Evolutionary conservation across 345 rosid species (phyloP), one percentile per base, ranked within the genome.

Genomic region (Heritiera littoralis): DNA sequence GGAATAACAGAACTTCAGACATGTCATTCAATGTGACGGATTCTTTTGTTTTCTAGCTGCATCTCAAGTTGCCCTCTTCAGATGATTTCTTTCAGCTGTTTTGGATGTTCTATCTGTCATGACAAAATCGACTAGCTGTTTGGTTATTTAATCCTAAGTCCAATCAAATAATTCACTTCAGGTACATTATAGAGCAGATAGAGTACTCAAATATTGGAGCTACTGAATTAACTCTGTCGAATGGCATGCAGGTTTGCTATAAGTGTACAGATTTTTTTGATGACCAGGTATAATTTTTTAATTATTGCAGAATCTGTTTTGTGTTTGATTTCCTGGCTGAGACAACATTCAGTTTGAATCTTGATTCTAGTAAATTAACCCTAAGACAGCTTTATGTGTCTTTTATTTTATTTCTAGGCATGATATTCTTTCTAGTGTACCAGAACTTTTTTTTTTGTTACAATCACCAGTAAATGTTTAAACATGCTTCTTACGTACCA

Each of bases 241-340:
- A 94, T 88, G 98, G 97, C 78, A 90, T 92, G 93, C 85, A 89
- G 69, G 86, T 92, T 81, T 94, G 94, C 86, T 94, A 90, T 75
- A 92, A 94, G 85, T 84, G 89, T 41, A 94, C 98, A 13, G 93
- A 94, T 85, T 92, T 90, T 84, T 91, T 90, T 84, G 93, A 95
- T 81, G 98, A 94, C 80, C 98, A 95, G 98, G 98, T 95, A 86
- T 35, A 35, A 71, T 35, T 35, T 35, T 35, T 35, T 35, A 35
- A 35, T 35, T 35, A 35, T 35, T 35, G 46, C 28, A 9, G 17
- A 9, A 58, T 6, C 49, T 13, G 23, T 52, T 41, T 43, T 4
- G 4, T 66, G 65, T 52, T 61, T 8, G 0, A 18, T 35, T 35
- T 35, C 38, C 38, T 1, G 38, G 38, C 38, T 35, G 38, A 35